Evolutionary conservation across 257 asterid species (phyloP).

Genomic region (Scutellaria baicalensis): DNA sequence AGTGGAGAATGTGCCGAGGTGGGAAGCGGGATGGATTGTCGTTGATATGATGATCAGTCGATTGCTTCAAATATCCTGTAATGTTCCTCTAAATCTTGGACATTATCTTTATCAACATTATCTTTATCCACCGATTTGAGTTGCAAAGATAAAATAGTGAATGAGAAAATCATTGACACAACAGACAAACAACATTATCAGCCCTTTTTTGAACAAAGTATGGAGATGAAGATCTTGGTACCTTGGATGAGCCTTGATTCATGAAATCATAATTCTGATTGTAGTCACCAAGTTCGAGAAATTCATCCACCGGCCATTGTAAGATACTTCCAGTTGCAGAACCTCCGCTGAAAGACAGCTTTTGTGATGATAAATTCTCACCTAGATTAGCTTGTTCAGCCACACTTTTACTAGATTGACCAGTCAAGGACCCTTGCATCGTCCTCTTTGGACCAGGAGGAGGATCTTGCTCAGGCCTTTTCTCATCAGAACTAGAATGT

Average conservation of each 20-base stretch:
- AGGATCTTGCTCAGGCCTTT: conserved; percentile 28
- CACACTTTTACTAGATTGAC: conserved; percentile 24
- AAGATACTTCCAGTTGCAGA: conserved; percentile 50
- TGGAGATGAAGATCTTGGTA: conserved; percentile 14
- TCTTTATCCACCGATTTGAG: too few species aligned
- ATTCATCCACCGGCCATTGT: conserved; percentile 79
- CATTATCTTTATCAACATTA: too few species aligned
- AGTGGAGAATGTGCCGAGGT: too few species aligned
- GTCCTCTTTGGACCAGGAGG: conserved; percentile 19
- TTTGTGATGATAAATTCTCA: conserved; percentile 30
- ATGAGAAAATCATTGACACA: not conserved
- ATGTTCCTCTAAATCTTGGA: not conserved
- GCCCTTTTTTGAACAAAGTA: not conserved
- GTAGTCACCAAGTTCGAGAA: conserved; percentile 53
- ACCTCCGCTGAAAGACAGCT: conserved; percentile 43
- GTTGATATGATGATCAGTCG: too few species aligned
- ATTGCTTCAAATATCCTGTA: not conserved
- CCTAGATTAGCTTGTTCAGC: conserved; percentile 29
- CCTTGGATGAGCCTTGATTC: conserved; percentile 69
- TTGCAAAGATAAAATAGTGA: too few species aligned
- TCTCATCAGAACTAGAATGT: conserved; percentile 27
- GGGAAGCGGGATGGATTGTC: too few species aligned
- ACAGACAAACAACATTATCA: too few species aligned
- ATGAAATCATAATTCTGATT: conserved; percentile 41
- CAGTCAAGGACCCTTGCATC: conserved; percentile 21